phyloP scores from a whole-genome alignment of 2,329 filamentous ascomycete genomes.

The Grosmannia serpens region DNA sequence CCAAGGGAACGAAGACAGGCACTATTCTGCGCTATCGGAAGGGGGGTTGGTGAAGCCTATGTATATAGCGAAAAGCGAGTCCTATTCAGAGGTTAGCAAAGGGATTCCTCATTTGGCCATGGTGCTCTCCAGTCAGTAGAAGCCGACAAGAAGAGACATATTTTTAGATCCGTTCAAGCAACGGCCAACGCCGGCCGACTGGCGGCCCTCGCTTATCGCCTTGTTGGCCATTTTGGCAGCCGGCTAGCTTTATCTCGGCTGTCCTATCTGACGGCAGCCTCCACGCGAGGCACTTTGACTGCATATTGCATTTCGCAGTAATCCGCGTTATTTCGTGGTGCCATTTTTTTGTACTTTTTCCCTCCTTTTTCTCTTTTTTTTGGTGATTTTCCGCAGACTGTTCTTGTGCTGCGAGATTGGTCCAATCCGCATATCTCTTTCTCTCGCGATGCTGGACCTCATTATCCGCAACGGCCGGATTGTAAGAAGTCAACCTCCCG shows the following conservation, averaged over 20 bases:
- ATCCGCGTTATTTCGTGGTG: background rate
- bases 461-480: slow-evolving; percentile 16
- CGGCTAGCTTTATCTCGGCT: background rate
- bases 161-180: background rate
- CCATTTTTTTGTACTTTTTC: background rate
- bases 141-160: too few species aligned
- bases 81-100: background rate
- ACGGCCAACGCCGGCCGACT: background rate
- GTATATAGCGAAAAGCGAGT: background rate
- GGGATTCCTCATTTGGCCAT: background rate
- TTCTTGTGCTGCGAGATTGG: background rate
- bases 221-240: background rate
- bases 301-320: background rate
- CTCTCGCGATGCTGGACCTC: slow-evolving; percentile 9
- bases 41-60: background rate
- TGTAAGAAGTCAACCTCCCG: slow-evolving; percentile 4
- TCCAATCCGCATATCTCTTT: background rate
- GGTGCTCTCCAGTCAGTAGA: too few species aligned
- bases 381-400: background rate
- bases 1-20: too few species aligned
- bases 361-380: background rate
- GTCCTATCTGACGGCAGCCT: background rate
- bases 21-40: background rate
- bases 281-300: background rate
- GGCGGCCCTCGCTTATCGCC: background rate